phyloP scores from a whole-genome alignment of 805 yeast species.

The Suhomyces xylopsoci region DNA sequence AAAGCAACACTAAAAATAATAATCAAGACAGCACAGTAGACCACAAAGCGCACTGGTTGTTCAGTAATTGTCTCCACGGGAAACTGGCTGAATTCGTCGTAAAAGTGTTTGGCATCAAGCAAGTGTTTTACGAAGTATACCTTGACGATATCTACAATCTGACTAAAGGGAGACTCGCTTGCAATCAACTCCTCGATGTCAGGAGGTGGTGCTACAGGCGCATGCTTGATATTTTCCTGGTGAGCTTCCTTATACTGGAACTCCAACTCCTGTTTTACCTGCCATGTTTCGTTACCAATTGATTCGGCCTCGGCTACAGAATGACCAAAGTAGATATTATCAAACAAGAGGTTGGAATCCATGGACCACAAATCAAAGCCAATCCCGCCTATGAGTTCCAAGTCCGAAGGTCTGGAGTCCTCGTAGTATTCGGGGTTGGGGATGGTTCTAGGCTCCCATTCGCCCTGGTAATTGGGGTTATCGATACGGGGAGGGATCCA shows the following conservation, averaged over 20 bases:
- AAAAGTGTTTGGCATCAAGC: slow-evolving; percentile 27
- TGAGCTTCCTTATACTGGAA: slow-evolving; percentile 36
- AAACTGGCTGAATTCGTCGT: slow-evolving; percentile 38
- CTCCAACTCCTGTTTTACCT: slow-evolving; percentile 53
- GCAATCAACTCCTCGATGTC: slow-evolving; percentile 34
- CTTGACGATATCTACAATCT: slow-evolving; percentile 14
- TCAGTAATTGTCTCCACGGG: slow-evolving; percentile 45
- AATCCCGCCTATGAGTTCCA: slow-evolving; percentile 70
- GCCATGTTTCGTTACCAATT: slow-evolving; percentile 75
- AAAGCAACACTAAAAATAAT: slow-evolving; percentile 40
- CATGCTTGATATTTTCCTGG: slow-evolving; percentile 41
- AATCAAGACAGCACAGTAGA: slow-evolving; percentile 44
- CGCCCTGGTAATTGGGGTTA: slow-evolving; percentile 79
- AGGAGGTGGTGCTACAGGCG: slow-evolving; percentile 45
- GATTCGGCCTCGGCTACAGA: slow-evolving; percentile 79
- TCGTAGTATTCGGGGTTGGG: slow-evolving; percentile 69
- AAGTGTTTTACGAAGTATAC: slow-evolving; percentile 19
- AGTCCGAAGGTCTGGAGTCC: slow-evolving; percentile 54
- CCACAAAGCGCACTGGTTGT: slow-evolving; percentile 50
- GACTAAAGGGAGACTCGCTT: slow-evolving; percentile 11
- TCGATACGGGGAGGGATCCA: slow-evolving; percentile 68
- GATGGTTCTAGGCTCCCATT: slow-evolving; percentile 66
- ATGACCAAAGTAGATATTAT: slow-evolving; percentile 84
- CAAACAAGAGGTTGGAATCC: slow-evolving; percentile 70
- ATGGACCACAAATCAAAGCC: slow-evolving; percentile 92